Percentiles rank a stretch among this genome's conserved stretches.
Conservation (phyloP, 352 stramenopile species). For the Globisporangium alternatum region DNA sequence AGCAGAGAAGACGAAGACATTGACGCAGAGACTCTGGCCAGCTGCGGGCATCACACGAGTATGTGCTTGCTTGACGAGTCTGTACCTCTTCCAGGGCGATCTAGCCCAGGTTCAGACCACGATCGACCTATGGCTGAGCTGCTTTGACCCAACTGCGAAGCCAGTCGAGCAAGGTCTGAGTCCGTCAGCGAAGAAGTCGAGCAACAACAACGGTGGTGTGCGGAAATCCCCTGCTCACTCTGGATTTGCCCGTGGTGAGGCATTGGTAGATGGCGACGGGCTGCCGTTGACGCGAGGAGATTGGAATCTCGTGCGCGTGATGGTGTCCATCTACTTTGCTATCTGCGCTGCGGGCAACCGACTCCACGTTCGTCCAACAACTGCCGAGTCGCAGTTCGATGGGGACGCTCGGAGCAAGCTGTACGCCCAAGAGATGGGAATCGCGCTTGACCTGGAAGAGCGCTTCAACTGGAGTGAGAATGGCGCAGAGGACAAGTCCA, state of each 20-base stretch:
- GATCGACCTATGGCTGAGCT: slow-evolving; percentile 65
- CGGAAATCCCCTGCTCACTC: slow-evolving; percentile 13
- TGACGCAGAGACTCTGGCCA: slow-evolving; percentile 69
- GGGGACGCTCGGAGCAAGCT: slow-evolving; percentile 26
- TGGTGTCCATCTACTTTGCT: slow-evolving; percentile 80
- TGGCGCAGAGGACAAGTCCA: slow-evolving; percentile 9
- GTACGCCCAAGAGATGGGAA: slow-evolving; percentile 72
- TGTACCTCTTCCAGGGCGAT: slow-evolving; percentile 74
- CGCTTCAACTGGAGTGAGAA: slow-evolving; percentile 28
- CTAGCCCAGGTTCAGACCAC: slow-evolving; percentile 44
- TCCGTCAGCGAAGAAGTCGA: slow-evolving; percentile 20
- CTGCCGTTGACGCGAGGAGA: slow-evolving; percentile 77
- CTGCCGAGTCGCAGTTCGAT: slow-evolving; percentile 18
- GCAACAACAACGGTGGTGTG: slow-evolving; percentile 18
- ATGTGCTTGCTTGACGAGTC: slow-evolving; percentile 68
- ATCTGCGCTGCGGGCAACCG: slow-evolving; percentile 51
- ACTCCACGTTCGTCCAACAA: slow-evolving; percentile 46
- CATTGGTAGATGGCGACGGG: slow-evolving; percentile 71
- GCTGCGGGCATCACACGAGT: slow-evolving; percentile 78
- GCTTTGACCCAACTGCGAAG: slow-evolving; percentile 73
- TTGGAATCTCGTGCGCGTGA: slow-evolving; percentile 76
- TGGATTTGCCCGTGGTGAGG: slow-evolving; percentile 67
- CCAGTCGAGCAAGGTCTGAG: slow-evolving; percentile 37
- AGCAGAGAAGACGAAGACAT: slow-evolving; percentile 57
- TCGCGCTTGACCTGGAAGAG: slow-evolving; percentile 38